Base-by-base conservation (phyloP, 306 rosid species). In the Lathyrus aphaca region DNA sequence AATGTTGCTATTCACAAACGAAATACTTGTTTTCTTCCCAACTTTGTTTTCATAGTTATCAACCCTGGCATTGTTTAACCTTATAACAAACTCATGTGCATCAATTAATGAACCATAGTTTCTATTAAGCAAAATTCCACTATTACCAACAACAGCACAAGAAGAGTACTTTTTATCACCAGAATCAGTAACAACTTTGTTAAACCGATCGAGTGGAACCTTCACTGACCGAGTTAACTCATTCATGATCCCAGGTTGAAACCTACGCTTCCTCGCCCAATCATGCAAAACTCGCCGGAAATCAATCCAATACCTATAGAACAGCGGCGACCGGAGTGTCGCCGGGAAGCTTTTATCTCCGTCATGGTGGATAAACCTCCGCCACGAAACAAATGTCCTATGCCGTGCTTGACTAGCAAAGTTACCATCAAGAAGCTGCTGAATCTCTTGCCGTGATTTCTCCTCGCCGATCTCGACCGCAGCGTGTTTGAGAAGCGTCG, bases 91-190 rank as follows among this genome's bases (percentile, higher is more conserved):
- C 27, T 87, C 91, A 13, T 95, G 99, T n/a, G 85, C 48, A 80
- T 95, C 99, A 75, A 94, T 87, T 5, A 77, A 38, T 43, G 72
- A 59, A 32, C 99, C 99, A 38, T 82, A 54, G 38, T 77, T 85
- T 45, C 70, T 83, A 8, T 89, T 89, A 50, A 95, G 77, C 77
- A 95, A 64, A 82, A 95, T 91, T 59, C 99, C 99, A 71, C 99
- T 95, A 48, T 95, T 95, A 2, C 99, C 99, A 38, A 95, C 95
- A 4, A 89, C 97, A 0, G 97, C 99, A 74, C 99, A 95, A 0
- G 96, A 78, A 13, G 83, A 62, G 39, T 91, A 89, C 23, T 79
- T 74, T 6, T 64, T 30, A n/a, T 77, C 30, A 51, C 3, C 75
- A 0, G 83, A 69, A 67, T 30, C 37, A 2, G n/a, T 2, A 4